Base-by-base conservation (phyloP, 1,139 yeast species). In the Suhomyces panamericanus region DNA sequence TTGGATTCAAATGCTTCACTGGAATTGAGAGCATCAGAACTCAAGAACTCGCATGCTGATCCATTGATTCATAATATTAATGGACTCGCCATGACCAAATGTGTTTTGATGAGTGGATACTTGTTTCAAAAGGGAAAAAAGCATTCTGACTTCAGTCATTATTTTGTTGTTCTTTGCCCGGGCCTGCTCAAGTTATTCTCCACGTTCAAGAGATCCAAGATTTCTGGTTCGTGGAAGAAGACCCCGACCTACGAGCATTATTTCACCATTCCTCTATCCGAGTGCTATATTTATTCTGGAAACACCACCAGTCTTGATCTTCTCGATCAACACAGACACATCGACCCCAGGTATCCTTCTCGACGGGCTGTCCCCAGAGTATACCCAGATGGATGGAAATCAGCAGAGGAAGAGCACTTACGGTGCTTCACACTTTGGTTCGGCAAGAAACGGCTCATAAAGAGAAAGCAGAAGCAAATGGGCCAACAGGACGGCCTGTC, bases 381-480 rank as follows among this genome's bases (percentile, higher is more conserved):
- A 0, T 89, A 86, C 58, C 66, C 77, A 1, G 96, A 90, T 63
- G 96, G 96, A 0, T 87, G 95, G 91, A 77, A 75, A 52, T 85
- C 95, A 1, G 70, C 80, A 6, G 98, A 91, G 54, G 88, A 85
- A 43, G 95, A 87, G 52, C 60, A 75, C 13, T 65, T 78, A 33
- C 70, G 96, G 41, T 82, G 95, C 52, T 90, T 91, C 58, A 88
- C 93, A 0, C 55, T 91, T 4, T 89, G 96, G 96, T 80, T 86
- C 62, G 95, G 95, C 0, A 73, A 73, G 8, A 86, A 83, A 54
- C 64, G 85, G 43, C 66, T 74, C 4, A 65, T 75, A 32, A 60
- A 66, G 39, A 59, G 50, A 41, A 46, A 13, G n/a, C 42, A 33
- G n/a, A 16, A 16, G 12, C 33, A 17, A 17, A 2, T 27, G 17